Evolutionary conservation across 257 asterid genomes (phyloP), one percentile per base, ranked within the genome.

Genomic region (Rehmannia glutinosa): DNA sequence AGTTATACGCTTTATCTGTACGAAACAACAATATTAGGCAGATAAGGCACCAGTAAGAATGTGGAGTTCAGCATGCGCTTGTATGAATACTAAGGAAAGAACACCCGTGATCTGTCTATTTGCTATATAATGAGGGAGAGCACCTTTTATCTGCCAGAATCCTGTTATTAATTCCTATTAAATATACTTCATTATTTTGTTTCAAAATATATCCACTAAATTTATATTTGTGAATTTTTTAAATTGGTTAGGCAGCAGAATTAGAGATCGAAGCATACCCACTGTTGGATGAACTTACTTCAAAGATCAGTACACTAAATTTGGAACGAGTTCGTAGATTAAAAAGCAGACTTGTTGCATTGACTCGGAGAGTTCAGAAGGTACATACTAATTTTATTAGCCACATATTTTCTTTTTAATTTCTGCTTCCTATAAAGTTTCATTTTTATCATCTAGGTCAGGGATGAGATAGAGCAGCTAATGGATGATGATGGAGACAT

Each of bases 401-500:
- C 23, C 38, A 54, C 36, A 38, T 58, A 60, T 50, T 68, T 53
- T 47, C 12, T 60, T 60, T 45, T 79, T 69, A 27, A 46, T 16
- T 71, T 68, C 32, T 72, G 28, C 73, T 79, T 62, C 28, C 60
- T 19, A 19, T 9, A 71, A 57, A 61, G 36, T 69, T 69, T 28
- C 54, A 42, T 55, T 51, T 19, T 30, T 68, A 58, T 66, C 65
- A 13, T 84, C 75, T 87, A 94, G 99, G 99, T 91, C 71, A 88
- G 98, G 80, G 99, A 94, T 75, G 99, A 94, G 87, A 91, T 94
- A 77, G 99, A 94, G 73, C 98, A 94, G 74, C 85, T 94, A 61
- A 91, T 94, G 99, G 98, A 94, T 64, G 99, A 94, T 59, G 99
- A 94, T 58, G 99, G 99, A 20, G 99, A 94, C 81, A 94, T 94